Conservation (phyloP, 169 alveolate species). For the Plasmodium berghei region DNA sequence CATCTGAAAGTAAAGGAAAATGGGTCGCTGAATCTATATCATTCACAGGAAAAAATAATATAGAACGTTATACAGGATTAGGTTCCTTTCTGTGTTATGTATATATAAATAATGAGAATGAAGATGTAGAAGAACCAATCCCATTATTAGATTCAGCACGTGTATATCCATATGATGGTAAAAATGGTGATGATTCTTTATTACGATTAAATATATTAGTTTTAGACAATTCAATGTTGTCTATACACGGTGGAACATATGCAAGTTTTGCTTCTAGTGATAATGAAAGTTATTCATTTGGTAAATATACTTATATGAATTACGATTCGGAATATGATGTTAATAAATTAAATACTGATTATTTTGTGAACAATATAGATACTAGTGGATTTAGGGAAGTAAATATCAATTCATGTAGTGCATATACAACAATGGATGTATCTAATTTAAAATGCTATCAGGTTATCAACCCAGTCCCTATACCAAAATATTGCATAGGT, state of each 20-base stretch:
- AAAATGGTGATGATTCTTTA: conserved; percentile 40
- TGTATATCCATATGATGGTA: conserved; percentile 36
- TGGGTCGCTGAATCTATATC: conserved; percentile 53
- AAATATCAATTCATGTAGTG: conserved; percentile 24
- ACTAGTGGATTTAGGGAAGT: conserved; percentile 67
- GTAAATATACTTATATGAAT: conserved; percentile 8
- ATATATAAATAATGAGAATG: conserved; percentile 52
- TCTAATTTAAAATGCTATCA: conserved; percentile 80
- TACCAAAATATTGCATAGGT: conserved; percentile 78
- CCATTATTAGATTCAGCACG: conserved; percentile 33
- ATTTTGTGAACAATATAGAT: conserved; percentile 28
- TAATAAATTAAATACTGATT: not conserved
- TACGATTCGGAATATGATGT: conserved; percentile 35
- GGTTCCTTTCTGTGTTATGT: conserved; percentile 39
- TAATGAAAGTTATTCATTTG: conserved; percentile 47
- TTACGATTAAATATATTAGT: conserved; percentile 41
- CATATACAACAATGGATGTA: conserved; percentile 40
- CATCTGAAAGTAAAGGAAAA: conserved; percentile 58
- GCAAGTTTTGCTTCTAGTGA: conserved; percentile 55
- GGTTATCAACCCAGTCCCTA: conserved; percentile 79
- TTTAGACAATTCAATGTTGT: conserved; percentile 15
- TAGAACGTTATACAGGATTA: conserved; percentile 47
- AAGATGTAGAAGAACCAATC: conserved; percentile 57
- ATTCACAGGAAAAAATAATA: conserved; percentile 37
- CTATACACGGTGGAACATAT: conserved; percentile 39